Conservation (phyloP, 441 rosid genomes). For the Erodium trifolium region DNA sequence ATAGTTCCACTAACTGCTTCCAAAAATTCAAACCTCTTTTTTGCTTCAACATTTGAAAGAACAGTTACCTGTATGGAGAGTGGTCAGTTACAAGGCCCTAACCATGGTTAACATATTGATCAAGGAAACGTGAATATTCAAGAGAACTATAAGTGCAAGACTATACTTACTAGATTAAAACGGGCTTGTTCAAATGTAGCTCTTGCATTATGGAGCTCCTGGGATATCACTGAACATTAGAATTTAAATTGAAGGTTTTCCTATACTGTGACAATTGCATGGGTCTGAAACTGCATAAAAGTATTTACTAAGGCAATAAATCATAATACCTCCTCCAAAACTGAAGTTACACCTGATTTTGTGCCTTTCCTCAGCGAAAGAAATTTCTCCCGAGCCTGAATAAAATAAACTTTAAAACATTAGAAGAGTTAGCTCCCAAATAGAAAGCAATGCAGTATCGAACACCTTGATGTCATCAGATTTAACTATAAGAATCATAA, state of each 20-base stretch:
- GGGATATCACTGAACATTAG: conserved; percentile 26
- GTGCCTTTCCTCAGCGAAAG: conserved; percentile 95
- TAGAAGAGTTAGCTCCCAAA: not conserved
- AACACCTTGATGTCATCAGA: conserved; percentile 1
- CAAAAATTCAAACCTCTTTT: conserved; percentile 92
- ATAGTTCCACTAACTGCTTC: conserved; percentile 98
- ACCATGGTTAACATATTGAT: not conserved
- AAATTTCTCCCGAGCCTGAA: conserved; percentile 95
- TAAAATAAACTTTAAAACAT: not conserved
- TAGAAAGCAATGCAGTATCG: not conserved
- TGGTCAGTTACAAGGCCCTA: conserved; percentile 14
- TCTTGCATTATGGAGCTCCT: conserved; percentile 94
- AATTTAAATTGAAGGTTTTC: conserved; percentile 9
- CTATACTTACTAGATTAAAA: conserved; percentile 64
- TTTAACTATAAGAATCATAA: not conserved
- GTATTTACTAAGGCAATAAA: not conserved
- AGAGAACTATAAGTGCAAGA: conserved; percentile 10
- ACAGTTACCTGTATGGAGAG: conserved; percentile 60
- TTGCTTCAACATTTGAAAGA: conserved; percentile 91
- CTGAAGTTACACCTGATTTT: conserved; percentile 57
- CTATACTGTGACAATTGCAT: conserved; percentile 12
- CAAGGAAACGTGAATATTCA: not conserved
- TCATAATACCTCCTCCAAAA: conserved; percentile 70
- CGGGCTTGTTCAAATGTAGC: conserved; percentile 94
- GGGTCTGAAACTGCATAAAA: conserved; percentile 10